Conservation (phyloP, 495 filamentous ascomycete species). For the Acidiella bohemica region DNA sequence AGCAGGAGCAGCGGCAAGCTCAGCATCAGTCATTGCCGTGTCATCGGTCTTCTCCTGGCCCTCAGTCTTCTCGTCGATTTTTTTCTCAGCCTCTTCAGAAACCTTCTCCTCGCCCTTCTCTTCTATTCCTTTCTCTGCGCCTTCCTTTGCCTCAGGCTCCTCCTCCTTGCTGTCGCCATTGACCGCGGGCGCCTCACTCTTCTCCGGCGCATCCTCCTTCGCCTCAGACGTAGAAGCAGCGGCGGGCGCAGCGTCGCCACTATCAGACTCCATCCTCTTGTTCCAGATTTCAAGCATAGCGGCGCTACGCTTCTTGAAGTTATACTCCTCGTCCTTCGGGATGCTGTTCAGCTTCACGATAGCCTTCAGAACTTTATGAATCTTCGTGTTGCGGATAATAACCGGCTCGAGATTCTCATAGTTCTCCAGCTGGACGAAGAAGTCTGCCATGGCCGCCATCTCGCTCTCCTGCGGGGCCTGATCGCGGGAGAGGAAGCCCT, state of each 20-base stretch:
- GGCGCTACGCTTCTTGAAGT: constrained; percentile 67
- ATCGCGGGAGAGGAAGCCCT: constrained; percentile 73
- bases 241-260: constrained; percentile 28
- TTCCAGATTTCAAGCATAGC: constrained; percentile 70
- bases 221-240: constrained; percentile 26
- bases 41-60: constrained; percentile 9
- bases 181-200: constrained; percentile 16
- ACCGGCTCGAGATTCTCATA: constrained; percentile 67
- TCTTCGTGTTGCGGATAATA: constrained; percentile 76
- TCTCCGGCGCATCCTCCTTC: constrained; percentile 1
- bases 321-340: constrained; percentile 70
- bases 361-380: constrained; percentile 85
- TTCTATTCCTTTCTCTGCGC: constrained; percentile 8
- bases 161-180: constrained; percentile 12
- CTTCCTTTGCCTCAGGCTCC: constrained; percentile 2
- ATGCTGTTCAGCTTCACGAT: constrained; percentile 73
- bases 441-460: constrained; percentile 66
- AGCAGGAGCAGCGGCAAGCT: constrained; percentile 1
- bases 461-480: constrained; percentile 73
- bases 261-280: constrained; percentile 48
- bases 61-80: constrained; percentile 10
- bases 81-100: constrained; percentile 7
- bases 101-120: constrained; percentile 11
- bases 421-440: constrained; percentile 63
- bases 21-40: constrained; percentile 3